Evolutionary conservation across 2,329 filamentous ascomycete genomes (phyloP).

Genomic region (Fusarium gaditjirri): DNA sequence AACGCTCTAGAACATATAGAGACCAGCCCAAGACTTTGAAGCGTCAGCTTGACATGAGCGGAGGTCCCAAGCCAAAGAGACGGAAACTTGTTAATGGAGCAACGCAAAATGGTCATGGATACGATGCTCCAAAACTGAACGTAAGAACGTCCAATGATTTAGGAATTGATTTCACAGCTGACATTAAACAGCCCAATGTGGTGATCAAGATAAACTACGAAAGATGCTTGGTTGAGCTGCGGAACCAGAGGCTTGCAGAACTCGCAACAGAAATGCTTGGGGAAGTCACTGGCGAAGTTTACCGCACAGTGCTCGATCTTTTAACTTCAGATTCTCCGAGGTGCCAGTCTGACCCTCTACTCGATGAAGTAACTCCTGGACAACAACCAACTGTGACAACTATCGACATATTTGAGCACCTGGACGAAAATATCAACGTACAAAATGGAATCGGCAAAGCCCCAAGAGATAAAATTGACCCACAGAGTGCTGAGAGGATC

Average conservation of each 20-base stretch:
- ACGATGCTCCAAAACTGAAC: slow-evolving; percentile 62
- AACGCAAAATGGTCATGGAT: slow-evolving; percentile 46
- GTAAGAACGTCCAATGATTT: slow-evolving; percentile 54
- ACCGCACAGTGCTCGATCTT: slow-evolving; percentile 75
- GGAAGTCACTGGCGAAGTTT: slow-evolving; percentile 79
- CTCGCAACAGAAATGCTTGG: slow-evolving; percentile 78
- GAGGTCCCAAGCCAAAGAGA: slow-evolving; percentile 58
- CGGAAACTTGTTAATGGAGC: slow-evolving; percentile 64
- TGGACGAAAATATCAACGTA: slow-evolving; percentile 64
- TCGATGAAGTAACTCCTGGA: slow-evolving; percentile 47
- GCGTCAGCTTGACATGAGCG: slow-evolving; percentile 59
- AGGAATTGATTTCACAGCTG: slow-evolving; percentile 36
- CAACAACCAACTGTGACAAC: slow-evolving; percentile 59
- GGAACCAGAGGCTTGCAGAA: slow-evolving; percentile 80
- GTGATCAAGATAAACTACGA: slow-evolving; percentile 85
- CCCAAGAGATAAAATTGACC: slow-evolving; percentile 58
- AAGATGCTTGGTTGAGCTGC: slow-evolving; percentile 83
- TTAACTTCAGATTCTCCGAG: slow-evolving; percentile 75
- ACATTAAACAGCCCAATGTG: slow-evolving; percentile 68
- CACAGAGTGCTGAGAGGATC: slow-evolving; percentile 61
- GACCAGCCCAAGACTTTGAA: slow-evolving; percentile 63
- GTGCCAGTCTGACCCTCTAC: slow-evolving; percentile 69
- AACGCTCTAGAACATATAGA: slow-evolving; percentile 64
- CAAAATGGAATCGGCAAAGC: slow-evolving; percentile 68
- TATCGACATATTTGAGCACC: slow-evolving; percentile 64